Percentiles rank a stretch among this genome's conserved stretches.
Evolutionary conservation across 805 yeast species (phyloP).

Genomic region (Candida taoyuanica): DNA sequence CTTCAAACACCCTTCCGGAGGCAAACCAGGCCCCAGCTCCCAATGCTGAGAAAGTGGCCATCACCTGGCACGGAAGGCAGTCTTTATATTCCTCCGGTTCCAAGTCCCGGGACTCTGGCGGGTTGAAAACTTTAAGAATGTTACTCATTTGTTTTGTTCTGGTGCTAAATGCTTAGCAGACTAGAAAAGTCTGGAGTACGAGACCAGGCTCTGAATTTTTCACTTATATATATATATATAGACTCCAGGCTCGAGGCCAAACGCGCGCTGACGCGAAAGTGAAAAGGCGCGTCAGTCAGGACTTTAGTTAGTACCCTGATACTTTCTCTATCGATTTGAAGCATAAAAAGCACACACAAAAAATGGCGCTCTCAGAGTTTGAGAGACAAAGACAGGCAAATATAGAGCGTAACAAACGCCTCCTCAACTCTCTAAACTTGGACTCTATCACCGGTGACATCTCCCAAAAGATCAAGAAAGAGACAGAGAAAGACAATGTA

Average conservation of each 20-base stretch:
- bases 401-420: conserved; percentile 76
- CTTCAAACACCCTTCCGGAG: conserved; percentile 50
- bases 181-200: too few relatives aligned
- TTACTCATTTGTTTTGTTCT: too few relatives aligned
- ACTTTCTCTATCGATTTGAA: too few relatives aligned
- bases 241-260: too few relatives aligned
- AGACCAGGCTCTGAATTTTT: too few relatives aligned
- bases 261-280: too few relatives aligned
- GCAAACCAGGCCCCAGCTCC: conserved; percentile 61
- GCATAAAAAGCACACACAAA: too few relatives aligned
- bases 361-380: conserved; percentile 49
- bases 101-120: conserved; percentile 25
- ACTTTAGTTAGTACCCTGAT: too few relatives aligned
- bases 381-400: conserved; percentile 71
- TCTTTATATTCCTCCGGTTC: conserved; percentile 41
- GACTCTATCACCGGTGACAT: conserved; percentile 53
- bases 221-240: too few relatives aligned
- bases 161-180: too few relatives aligned
- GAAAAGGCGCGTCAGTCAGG: conserved; percentile 2
- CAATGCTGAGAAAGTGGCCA: conserved; percentile 54
- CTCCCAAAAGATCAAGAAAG: conserved; percentile 39
- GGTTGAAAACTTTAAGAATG: conserved; percentile 24
- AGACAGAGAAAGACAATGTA: conserved; percentile 18
- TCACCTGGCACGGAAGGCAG: conserved; percentile 66
- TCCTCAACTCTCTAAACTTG: conserved; percentile 66